phyloP scores from a whole-genome alignment of 352 stramenopile species.

The Pythium insidiosum region DNA sequence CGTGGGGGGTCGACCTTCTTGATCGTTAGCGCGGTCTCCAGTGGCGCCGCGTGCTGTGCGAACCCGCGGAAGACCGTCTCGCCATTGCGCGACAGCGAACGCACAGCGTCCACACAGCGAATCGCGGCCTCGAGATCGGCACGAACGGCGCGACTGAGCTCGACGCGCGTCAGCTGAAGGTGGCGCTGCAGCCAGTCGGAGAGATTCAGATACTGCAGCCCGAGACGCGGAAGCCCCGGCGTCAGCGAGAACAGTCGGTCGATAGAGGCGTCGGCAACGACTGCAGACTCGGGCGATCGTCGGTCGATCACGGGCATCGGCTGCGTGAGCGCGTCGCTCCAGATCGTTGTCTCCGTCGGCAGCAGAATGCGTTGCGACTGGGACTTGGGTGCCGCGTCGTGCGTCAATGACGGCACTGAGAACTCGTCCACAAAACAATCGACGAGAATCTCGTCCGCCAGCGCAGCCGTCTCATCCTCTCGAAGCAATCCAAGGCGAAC shows the following conservation, averaged over 20 bases:
- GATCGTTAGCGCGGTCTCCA: slow-evolving; percentile 41
- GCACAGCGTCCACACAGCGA: slow-evolving; percentile 45
- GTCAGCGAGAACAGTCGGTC: slow-evolving; percentile 31
- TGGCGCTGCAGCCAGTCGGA: slow-evolving; percentile 92
- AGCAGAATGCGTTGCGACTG: slow-evolving; percentile 25
- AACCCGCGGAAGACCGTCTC: slow-evolving; percentile 59
- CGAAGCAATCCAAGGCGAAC: slow-evolving; percentile 41
- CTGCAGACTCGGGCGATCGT: neutral
- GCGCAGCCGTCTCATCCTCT: slow-evolving; percentile 18
- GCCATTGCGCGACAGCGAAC: slow-evolving; percentile 23
- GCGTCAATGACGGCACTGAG: slow-evolving; percentile 19
- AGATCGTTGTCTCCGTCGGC: slow-evolving; percentile 88
- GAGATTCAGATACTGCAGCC: slow-evolving; percentile 93
- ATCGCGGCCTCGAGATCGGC: slow-evolving; percentile 84
- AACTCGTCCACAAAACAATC: slow-evolving; percentile 55
- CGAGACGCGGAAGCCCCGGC: slow-evolving; percentile 92
- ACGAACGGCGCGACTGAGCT: slow-evolving; percentile 84
- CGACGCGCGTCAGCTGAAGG: slow-evolving; percentile 87
- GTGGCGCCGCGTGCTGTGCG: slow-evolving; percentile 26
- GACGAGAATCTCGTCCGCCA: slow-evolving; percentile 35
- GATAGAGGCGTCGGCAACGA: slow-evolving; percentile 14
- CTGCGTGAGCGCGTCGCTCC: slow-evolving; percentile 42
- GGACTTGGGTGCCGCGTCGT: slow-evolving; percentile 7
- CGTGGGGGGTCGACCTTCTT: slow-evolving; percentile 83
- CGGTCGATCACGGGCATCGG: slow-evolving; percentile 1